Evolutionary conservation across 2,329 filamentous ascomycete genomes (phyloP), one percentile per base, ranked within the genome.

Genomic region (Exophiala oligosperma): DNA sequence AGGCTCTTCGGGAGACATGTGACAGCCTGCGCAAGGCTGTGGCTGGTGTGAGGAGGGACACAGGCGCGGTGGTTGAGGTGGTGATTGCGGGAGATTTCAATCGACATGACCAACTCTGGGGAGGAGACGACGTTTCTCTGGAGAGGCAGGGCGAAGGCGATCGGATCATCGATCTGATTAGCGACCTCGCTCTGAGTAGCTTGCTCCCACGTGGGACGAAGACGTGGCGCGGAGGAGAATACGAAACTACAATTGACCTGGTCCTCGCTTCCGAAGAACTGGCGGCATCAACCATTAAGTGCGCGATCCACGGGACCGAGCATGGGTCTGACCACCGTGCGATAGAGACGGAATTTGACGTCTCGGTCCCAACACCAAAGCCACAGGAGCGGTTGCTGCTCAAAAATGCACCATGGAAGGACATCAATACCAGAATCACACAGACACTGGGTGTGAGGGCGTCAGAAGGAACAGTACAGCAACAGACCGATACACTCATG

Each of bases 61-160:
- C 8, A 21, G 63, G 59, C 28, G 56, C 61, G 8, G 51, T 56
- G 52, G 56, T 69, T 38, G 64, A 71, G 17, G 49, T 68, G 12
- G 52, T 69, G 29, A 58, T 68, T 32, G 35, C 61, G 14, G 62
- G 59, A 59, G 67, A 69, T 57, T 69, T 68, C 54, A 69, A 70
- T 56, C 60, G 57, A 52, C 59, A 69, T 62, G 56, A 72, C 50
- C 61, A 66, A 61, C 56, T 71, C 29, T 71, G 60, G 66, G 67
- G 63, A 60, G 66, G 67, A 61, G 65, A 71, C 50, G 54, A 69
- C 8, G 60, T 71, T 12, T 72, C 70, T 24, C 65, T 70, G 38
- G 59, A 60, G 21, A 68, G 69, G 53, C 63, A 76, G 60, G 72
- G 73, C n/a, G 70, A 75, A 66, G 73, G 66, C 23, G 66, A 74